Evolutionary conservation across 1,284 basidiomycete genomes (phyloP), one percentile per base, ranked within the genome.

Genomic region (Rhodotorula sp.): DNA sequence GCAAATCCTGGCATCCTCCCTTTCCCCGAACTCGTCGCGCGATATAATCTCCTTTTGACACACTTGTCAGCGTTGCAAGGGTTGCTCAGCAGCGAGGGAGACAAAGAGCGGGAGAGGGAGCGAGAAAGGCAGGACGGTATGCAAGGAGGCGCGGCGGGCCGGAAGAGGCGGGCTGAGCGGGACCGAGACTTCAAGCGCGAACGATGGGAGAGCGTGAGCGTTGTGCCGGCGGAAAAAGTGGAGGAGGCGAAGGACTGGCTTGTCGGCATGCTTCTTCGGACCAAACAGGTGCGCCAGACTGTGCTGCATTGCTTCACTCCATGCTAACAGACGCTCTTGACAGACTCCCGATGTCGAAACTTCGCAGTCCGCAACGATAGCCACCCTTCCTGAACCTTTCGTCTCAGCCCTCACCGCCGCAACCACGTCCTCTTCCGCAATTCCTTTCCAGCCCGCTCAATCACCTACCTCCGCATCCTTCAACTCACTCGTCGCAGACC

Each of bases 241-340:
- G 68, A 70, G 58, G 68, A 70, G 57, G 58, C 56, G 5, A 60
- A 57, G 46, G 73, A 74, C 48, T 74, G 70, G 70, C 54, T 74
- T 31, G 70, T 74, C 31, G 73, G 73, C 4, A 62, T 70, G 50
- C 57, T 74, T 9, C 46, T 72, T 6, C 31, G 73, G 37, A 74
- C 73, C 2, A 74, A 74, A 57, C 73, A 74, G 68, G 73, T 70
- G 37, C 40, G 68, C 24, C 18, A 10, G 28, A 2, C 26, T 40
- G 26, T n/a, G 3, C 50, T 28, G 44, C 18, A 55, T 26, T 8
- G 28, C 37, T 10, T 37, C 26, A 28, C 56, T 18, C 28, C 16
- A 47, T 30, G 18, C 55, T 28, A 28, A 22, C 26, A 20, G 22
- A n/a, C 28, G 15, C n/a, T 1, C 28, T 16, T 8, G 34, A 24